Evolutionary conservation across 441 rosid species (phyloP).

Genomic region (Syzygium syzygioides): DNA sequence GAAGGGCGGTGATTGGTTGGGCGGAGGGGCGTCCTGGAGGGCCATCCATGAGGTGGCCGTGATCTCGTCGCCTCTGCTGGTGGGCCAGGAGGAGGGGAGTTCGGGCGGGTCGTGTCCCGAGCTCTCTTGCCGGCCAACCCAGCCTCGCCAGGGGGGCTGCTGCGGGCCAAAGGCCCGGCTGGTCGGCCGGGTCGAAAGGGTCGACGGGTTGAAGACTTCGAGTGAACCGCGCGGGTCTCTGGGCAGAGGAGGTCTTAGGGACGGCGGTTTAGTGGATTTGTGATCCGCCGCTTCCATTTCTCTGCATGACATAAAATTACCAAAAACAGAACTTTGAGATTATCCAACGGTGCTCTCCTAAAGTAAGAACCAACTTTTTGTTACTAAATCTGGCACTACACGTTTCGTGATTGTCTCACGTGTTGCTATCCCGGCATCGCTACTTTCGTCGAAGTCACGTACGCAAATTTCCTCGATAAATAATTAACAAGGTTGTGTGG

Average conservation of each 20-base stretch:
- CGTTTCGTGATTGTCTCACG: neutral
- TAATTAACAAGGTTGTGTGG: neutral
- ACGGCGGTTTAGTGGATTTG: neutral
- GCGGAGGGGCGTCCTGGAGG: slow-evolving; percentile 32
- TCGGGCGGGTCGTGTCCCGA: slow-evolving; percentile 5
- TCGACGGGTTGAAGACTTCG: slow-evolving; percentile 76
- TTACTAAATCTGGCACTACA: neutral
- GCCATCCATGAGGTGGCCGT: slow-evolving; percentile 93
- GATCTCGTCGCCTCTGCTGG: slow-evolving; percentile 34
- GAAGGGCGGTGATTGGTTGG: slow-evolving; percentile 7
- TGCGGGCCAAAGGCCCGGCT: slow-evolving; percentile 41
- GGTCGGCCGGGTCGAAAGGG: slow-evolving; percentile 36
- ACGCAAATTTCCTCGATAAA: neutral
- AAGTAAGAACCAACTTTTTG: neutral
- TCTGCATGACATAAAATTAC: neutral
- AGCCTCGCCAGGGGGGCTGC: slow-evolving; percentile 40
- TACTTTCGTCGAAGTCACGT: neutral
- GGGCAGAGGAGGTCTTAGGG: slow-evolving; percentile 27
- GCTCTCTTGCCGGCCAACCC: slow-evolving; percentile 22
- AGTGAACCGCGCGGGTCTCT: slow-evolving; percentile 81
- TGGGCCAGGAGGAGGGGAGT: slow-evolving; percentile 18
- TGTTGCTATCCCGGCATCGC: neutral
- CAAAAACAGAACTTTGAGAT: neutral
- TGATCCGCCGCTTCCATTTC: neutral
- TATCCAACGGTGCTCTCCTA: neutral